Evolutionary conservation across 306 rosid species (phyloP), one percentile per base, ranked within the genome.

Genomic region (Sophora flavescens): DNA sequence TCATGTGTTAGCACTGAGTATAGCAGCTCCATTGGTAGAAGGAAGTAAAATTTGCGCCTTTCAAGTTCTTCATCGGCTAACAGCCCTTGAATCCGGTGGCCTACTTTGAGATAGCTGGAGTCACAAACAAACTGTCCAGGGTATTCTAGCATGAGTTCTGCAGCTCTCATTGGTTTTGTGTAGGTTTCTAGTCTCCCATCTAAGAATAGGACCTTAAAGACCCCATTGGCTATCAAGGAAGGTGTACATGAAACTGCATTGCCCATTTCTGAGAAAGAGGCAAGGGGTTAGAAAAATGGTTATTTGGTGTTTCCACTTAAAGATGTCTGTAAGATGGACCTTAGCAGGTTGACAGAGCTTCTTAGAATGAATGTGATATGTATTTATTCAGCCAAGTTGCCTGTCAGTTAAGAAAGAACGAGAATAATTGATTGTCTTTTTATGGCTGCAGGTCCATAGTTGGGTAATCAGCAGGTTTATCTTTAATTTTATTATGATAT

Each of bases 11-110:
- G 87, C 17, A 88, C 96, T 0, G 97, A 94, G 86, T 91, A 94
- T 2, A 94, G 89, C 17, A 88, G 82, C 3, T 94, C 97, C 94
- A 94, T 87, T 1, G 97, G 97, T 48, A 94, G 94, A 65, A 94
- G 96, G 36, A 91, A 85, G 70, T 94, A 94, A 52, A 91, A 80
- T 15, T 68, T 88, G 17, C 86, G 78, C 42, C 80, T 73, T 68
- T 88, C 84, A 1, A 94, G 93, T 44, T 82, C 81, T 47, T 87
- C 89, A 26, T 91, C 93, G 4, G 97, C 90, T 12, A 84, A 14
- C 1, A 94, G 93, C 36, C 97, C 97, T 22, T 83, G 93, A 79
- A 94, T 89, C 35, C 98, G 84, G 63, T 85, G 86, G 4, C 98
- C 95, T 4, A 91, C 90, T 74, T 75, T 80, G 76, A 94, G 98